Conservation (phyloP, 2,329 filamentous ascomycete genomes). For the Neophaeococcomyces mojaviensis region DNA sequence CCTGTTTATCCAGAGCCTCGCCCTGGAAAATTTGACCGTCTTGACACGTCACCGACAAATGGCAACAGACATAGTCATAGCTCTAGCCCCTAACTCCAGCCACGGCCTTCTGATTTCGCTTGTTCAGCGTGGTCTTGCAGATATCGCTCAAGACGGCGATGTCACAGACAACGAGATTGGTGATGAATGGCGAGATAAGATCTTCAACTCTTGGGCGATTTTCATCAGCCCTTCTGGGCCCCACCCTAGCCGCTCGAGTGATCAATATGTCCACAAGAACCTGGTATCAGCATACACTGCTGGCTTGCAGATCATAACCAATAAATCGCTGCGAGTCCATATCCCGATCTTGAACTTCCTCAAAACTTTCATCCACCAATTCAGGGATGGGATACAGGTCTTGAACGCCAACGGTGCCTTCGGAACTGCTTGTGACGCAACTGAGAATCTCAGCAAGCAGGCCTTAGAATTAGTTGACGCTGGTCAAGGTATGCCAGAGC, state of each 20-base stretch:
- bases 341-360: conserved; percentile 79
- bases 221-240: conserved; percentile 36
- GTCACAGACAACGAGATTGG: conserved; percentile 55
- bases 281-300: conserved; percentile 86
- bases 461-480: conserved; percentile 59
- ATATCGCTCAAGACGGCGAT: conserved; percentile 59
- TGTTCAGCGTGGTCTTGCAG: conserved; percentile 79
- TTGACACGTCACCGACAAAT: conserved; percentile 71
- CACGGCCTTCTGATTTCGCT: conserved; percentile 92
- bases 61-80: conserved; percentile 72
- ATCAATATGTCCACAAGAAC: conserved; percentile 71
- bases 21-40: conserved; percentile 75
- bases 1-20: conserved; percentile 70
- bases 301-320: conserved; percentile 73
- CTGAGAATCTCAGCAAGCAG: conserved; percentile 67
- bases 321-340: conserved; percentile 74
- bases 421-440: conserved; percentile 80
- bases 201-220: conserved; percentile 80
- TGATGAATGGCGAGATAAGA: conserved; percentile 82
- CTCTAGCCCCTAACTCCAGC: conserved; percentile 92
- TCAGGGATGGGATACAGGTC: conserved; percentile 74
- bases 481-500: conserved; percentile 62
- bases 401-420: conserved; percentile 77
- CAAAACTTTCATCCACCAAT: conserved; percentile 77
- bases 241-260: conserved; percentile 53